Evolutionary conservation across 78 protist species (phyloP), one percentile per base, ranked within the genome.

Genomic region (Speleostelium caveatum): DNA sequence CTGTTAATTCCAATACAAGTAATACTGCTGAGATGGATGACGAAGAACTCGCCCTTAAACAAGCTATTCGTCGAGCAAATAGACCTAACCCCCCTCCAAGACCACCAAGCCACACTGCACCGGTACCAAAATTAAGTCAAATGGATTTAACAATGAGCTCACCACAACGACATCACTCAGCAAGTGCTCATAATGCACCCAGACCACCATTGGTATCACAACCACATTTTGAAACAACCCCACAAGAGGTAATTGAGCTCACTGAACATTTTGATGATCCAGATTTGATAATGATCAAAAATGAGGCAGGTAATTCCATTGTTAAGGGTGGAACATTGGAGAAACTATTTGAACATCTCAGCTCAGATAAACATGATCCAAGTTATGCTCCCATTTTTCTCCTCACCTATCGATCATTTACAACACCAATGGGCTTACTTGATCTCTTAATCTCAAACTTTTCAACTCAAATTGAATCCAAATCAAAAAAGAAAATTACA

Each of bases 291-390:
- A 12, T 83, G 30, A 32, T 32, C 6, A 83, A 71, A 36, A 83
- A 55, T 16, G 78, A 68, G 16, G 42, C 12, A 33, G 91, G 91
- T 2, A 35, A 30, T 0, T 83, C 26, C 24, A 24, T 83, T 24
- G 91, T 86, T 58, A 71, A 61, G 45, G 93, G 93, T 33, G 93
- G 93, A 4, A 73, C 93, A 26, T 12, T 86, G 21, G 93, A 86
- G 4, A 56, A 61, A 21, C 39, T 86, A 2, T 76, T 86, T 4
- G 39, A 73, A 28, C 71, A 83, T 45, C 65, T 86, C 10, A 16
- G 26, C 7, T 75, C 56, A 24, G 75, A 68, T n/a, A 56, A 42
- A 30, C 91, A 83, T 16, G 95, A 91, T 60, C 51, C 86, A n/a
- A 86, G 79, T 36, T 80, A 69, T 33, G 55, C 86, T 2, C 30